Evolutionary conservation across 2,329 filamentous ascomycete genomes (phyloP), one percentile per base, ranked within the genome.

Genomic region (Aspergillus sp.): DNA sequence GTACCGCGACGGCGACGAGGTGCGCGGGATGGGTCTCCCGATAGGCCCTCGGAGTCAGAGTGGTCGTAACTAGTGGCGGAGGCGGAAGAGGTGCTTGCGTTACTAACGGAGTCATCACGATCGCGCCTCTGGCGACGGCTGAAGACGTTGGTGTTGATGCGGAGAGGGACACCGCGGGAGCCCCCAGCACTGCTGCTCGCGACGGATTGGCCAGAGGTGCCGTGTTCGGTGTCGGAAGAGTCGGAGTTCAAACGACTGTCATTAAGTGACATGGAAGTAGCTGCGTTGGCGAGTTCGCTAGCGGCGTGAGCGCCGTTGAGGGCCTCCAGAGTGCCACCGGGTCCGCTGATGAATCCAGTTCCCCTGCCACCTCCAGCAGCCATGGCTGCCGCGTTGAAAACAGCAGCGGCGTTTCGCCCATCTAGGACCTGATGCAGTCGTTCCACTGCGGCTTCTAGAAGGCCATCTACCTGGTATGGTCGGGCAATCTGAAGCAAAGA

Each of bases 321-420:
- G 62, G 61, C 78, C 65, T 74, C 76, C 32, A 75, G 69, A 4
- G 68, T 78, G 22, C 75, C 75, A 47, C 75, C 77, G 6, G 80
- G 76, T 5, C 85, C 80, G 65, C 83, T 86, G 38, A 82, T 77
- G 67, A 85, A 90, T 53, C 89, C 87, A 26, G 93, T 90, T 48
- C 90, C 90, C 48, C 92, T 86, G 0, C 95, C 95, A 24, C 95
- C 93, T 11, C 95, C 95, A 1, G 95, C 95, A 0, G 93, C 95
- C 95, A 98, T 98, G 53, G 95, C 95, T 0, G 93, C 95, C 0
- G 95, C 95, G 64, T 99, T 99, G 80, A 99, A 99, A 0, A 99
- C 93, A 5, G 95, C 95, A 0, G 95, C 95, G 0, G 95, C 93
- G 65, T 98, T 99, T 47, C 93, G 85, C 48, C 91, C 95, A 72